Evolutionary conservation across 2,329 filamentous ascomycete species (phyloP).

Genomic region (Aspergillus quadrilineatus): DNA sequence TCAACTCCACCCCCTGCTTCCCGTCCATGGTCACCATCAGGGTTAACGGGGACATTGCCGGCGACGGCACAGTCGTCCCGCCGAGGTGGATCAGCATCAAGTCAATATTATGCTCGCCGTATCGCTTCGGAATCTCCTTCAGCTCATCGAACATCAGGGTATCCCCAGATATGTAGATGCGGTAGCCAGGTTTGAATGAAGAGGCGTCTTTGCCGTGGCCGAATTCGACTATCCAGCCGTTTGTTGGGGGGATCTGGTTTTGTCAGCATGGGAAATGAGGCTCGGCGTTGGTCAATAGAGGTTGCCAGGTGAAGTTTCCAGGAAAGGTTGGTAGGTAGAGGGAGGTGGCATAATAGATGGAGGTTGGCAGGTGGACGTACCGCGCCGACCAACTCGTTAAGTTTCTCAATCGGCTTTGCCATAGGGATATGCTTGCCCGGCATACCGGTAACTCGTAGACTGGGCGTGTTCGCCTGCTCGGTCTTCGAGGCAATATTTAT

Average conservation of each 20-base stretch:
- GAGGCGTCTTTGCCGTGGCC: slow-evolving; percentile 43
- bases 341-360: too few species aligned
- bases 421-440: slow-evolving; percentile 63
- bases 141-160: slow-evolving; percentile 64
- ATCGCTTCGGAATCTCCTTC: slow-evolving; percentile 58
- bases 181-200: slow-evolving; percentile 51
- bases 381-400: slow-evolving; percentile 51
- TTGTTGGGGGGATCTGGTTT: slow-evolving; percentile 59
- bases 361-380: slow-evolving; percentile 23
- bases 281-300: too few species aligned
- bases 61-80: slow-evolving; percentile 64
- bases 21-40: slow-evolving; percentile 71
- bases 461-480: slow-evolving; percentile 32
- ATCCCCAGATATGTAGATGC: slow-evolving; percentile 67
- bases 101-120: slow-evolving; percentile 57
- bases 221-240: slow-evolving; percentile 66
- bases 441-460: slow-evolving; percentile 61
- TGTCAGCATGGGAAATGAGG: not conserved
- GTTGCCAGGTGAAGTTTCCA: too few species aligned
- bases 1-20: slow-evolving; percentile 60
- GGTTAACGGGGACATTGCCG: slow-evolving; percentile 60
- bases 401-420: slow-evolving; percentile 39
- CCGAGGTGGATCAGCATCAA: slow-evolving; percentile 67
- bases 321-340: too few species aligned
- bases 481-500: slow-evolving; percentile 39